Conservation (phyloP, 2,329 filamentous ascomycete species). For the Fonsecaea pugnacius region DNA sequence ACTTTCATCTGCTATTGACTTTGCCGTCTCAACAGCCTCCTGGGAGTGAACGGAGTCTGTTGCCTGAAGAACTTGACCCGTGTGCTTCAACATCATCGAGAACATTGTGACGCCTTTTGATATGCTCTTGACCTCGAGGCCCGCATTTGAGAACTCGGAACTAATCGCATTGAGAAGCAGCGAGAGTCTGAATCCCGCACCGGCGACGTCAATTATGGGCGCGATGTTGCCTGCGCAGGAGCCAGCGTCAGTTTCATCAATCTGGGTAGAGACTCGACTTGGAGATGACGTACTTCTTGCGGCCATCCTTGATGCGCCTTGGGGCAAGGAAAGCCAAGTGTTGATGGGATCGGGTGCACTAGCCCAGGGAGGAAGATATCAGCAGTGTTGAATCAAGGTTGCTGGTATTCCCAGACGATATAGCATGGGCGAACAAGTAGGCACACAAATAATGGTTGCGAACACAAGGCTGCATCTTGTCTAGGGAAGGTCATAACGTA, state of each 20-base stretch:
- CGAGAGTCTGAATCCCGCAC: conserved; percentile 47
- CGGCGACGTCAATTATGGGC: conserved; percentile 40
- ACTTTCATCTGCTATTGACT: conserved; percentile 47
- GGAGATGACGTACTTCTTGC: conserved; percentile 26
- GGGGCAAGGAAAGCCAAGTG: neutral
- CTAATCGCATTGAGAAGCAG: conserved; percentile 50
- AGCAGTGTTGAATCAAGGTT: neutral
- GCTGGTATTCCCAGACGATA: neutral
- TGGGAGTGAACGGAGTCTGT: conserved; percentile 41
- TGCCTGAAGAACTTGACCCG: conserved; percentile 42
- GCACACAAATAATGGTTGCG: neutral
- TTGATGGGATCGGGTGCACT: neutral
- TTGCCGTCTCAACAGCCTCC: conserved; percentile 43
- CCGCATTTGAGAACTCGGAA: conserved; percentile 46
- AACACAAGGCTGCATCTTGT: neutral
- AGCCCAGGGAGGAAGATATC: neutral
- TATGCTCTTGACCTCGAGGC: conserved; percentile 49
- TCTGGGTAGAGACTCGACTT: no score
- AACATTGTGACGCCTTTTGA: conserved; percentile 50
- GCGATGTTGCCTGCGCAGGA: conserved; percentile 34
- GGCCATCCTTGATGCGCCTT: conserved; percentile 24
- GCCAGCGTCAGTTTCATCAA: conserved; percentile 8
- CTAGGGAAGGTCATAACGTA: neutral
- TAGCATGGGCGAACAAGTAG: conserved; percentile 1
- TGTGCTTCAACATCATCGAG: conserved; percentile 47